Evolutionary conservation across 768 basidiomycete genomes (phyloP).

Genomic region (Lactifluus echinatus): DNA sequence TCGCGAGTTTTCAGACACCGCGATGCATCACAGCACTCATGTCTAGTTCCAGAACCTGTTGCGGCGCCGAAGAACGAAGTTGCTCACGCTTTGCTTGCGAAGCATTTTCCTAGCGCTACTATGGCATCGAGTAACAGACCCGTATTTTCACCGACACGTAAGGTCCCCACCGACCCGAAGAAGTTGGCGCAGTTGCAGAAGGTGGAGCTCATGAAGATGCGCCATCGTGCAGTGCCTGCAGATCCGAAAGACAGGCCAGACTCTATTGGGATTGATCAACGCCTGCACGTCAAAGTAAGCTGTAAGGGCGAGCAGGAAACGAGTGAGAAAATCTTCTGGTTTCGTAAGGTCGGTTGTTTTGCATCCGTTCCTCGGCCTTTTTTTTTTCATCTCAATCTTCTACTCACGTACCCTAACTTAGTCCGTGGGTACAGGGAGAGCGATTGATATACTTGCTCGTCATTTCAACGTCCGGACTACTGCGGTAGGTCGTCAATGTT

Average conservation of each 20-base stretch:
- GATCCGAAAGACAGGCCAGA: constrained; percentile 48
- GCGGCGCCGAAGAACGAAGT: constrained; percentile 33
- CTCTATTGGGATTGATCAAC: constrained; percentile 42
- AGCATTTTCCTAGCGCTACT: constrained; percentile 35
- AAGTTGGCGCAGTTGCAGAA: constrained; percentile 48
- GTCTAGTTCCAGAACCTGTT: constrained; percentile 27
- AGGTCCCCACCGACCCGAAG: constrained; percentile 39
- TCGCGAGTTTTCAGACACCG: constrained; percentile 45
- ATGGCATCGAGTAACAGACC: constrained; percentile 19
- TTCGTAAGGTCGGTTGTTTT: constrained; percentile 47
- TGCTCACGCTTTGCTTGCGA: constrained; percentile 46
- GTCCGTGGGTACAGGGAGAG: constrained; percentile 51
- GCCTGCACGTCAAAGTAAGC: constrained; percentile 47
- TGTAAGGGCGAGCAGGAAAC: constrained; percentile 24
- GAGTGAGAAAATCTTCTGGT: constrained; percentile 52
- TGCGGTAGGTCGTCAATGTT: not conserved
- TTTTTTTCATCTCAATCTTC: not conserved
- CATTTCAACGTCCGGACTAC: constrained; percentile 30
- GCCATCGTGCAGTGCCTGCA: constrained; percentile 55
- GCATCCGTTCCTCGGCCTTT: not conserved
- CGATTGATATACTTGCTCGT: constrained; percentile 44
- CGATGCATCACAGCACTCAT: constrained; percentile 52
- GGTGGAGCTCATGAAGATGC: constrained; percentile 65
- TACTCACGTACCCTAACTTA: constrained; percentile 22
- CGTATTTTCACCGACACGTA: constrained; percentile 12